Evolutionary conservation across 2,329 filamentous ascomycete genomes (phyloP), one percentile per base, ranked within the genome.

Genomic region (Cercospora sesami): DNA sequence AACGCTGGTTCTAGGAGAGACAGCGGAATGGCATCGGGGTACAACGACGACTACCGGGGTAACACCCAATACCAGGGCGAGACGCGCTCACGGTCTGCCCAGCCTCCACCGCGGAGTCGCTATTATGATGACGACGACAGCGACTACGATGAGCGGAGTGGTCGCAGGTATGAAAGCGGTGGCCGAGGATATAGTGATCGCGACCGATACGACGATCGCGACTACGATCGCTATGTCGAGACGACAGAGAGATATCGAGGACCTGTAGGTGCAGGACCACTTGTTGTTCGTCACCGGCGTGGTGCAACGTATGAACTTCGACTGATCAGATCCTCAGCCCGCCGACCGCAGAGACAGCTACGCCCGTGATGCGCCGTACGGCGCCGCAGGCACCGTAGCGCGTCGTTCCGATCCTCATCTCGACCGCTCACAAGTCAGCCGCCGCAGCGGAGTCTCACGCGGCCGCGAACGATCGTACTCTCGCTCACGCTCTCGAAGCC

Each of bases 211-310:
- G 64, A 68, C 62, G 59, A 65, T 42, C 71, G 69, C 65, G 69
- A 73, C 60, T 74, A 74, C 60, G 74, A 76, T 45, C 75, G 75
- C n/a, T 74, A 76, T 57, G 69, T 74, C 31, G 71, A 76, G 61
- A 73, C 73, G 69, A 75, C 73, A 42, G 75, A 77, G 69, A 60
- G 74, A 39, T 77, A 77, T 63, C 69, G 74, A 21, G 76, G 76
- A 53, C 72, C 72, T 66, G 76, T 78, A 75, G 75, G 75, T 77
- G 45, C 66, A 69, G 73, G 72, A 68, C 72, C 74, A 69, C 69
- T 74, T 48, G 70, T 74, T 64, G 73, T 75, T 69, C 69, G 72
- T 74, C 66, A 69, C 64, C 63, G 62, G 57, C 48, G 59, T 33
- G 36, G 59, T 68, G 62, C 58, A 63, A 64, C 18, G 18, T 33